phyloP scores from a whole-genome alignment of 371 early-diverging fungal genomes.

The Polyrhizophydium stewartii region DNA sequence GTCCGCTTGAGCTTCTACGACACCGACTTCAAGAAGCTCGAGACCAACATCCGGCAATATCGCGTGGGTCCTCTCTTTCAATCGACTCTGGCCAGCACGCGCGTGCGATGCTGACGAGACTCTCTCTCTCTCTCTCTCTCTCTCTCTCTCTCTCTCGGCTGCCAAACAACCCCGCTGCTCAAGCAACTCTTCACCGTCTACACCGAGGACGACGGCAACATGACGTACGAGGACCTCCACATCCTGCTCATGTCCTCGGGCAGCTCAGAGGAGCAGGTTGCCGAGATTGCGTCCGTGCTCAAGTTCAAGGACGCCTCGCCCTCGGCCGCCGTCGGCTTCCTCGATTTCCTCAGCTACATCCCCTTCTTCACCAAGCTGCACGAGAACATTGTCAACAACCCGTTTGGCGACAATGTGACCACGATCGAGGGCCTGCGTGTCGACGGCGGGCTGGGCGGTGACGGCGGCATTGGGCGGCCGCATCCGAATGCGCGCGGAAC shows the following conservation, averaged over 20 bases:
- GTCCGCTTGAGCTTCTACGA: slow-evolving; percentile 16
- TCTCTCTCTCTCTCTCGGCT: not conserved
- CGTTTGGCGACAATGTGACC: slow-evolving; percentile 5
- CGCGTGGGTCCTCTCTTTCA: slow-evolving; percentile 1
- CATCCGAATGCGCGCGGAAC: too few species aligned
- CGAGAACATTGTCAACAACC: slow-evolving; percentile 16
- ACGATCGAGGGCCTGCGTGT: too few species aligned
- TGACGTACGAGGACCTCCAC: slow-evolving; percentile 19
- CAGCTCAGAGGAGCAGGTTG: slow-evolving; percentile 5
- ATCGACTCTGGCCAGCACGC: not conserved
- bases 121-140: too few species aligned
- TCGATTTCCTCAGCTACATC: slow-evolving; percentile 19
- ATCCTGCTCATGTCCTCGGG: slow-evolving; percentile 18
- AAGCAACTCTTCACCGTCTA: slow-evolving; percentile 15
- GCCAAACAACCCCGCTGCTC: not conserved
- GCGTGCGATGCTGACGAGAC: not conserved
- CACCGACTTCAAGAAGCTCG: slow-evolving; percentile 22
- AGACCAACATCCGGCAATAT: slow-evolving; percentile 15
- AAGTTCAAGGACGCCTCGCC: slow-evolving; percentile 9
- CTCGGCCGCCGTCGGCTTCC: slow-evolving; percentile 11
- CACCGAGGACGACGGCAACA: slow-evolving; percentile 12
- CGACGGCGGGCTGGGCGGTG: too few species aligned
- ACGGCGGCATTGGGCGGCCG: too few species aligned
- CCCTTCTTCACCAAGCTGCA: slow-evolving; percentile 19
- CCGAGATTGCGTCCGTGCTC: slow-evolving; percentile 9